phyloP scores from a whole-genome alignment of 805 yeast genomes.

The Grigorovia transvaalensis region DNA sequence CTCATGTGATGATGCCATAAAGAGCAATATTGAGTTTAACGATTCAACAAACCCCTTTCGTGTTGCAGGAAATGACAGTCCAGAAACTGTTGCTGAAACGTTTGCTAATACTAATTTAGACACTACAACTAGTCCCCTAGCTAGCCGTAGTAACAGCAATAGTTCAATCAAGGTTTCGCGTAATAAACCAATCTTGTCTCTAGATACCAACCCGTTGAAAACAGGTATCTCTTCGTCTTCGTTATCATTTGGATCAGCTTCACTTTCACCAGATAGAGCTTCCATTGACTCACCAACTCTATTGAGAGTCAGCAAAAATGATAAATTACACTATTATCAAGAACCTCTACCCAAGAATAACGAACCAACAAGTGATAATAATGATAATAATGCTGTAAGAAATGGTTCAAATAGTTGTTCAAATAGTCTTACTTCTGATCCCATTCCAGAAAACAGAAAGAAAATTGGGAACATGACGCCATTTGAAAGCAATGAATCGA shows the following conservation, averaged over 20 bases:
- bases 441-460: no score
- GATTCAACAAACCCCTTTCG: constrained; percentile 2
- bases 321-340: constrained; percentile 19
- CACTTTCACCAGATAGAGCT: constrained; percentile 25
- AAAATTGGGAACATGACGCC: neutral
- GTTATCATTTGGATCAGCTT: constrained; percentile 16
- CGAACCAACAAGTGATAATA: neutral
- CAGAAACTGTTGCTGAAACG: neutral
- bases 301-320: constrained; percentile 17
- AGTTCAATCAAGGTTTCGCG: neutral
- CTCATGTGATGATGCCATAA: constrained; percentile 1
- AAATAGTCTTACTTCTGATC: no score
- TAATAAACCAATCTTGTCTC: constrained; percentile 17
- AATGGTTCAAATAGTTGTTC: no score
- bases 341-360: constrained; percentile 22
- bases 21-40: neutral
- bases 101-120: neutral
- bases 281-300: constrained; percentile 23
- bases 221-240: constrained; percentile 16
- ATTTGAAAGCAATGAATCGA: neutral
- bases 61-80: neutral
- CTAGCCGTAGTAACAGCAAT: neutral
- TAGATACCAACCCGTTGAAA: constrained; percentile 19
- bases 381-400: neutral
- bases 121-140: neutral